Evolutionary conservation across 768 basidiomycete genomes (phyloP), one percentile per base, ranked within the genome.

Genomic region (Pulveroboletus sp.): DNA sequence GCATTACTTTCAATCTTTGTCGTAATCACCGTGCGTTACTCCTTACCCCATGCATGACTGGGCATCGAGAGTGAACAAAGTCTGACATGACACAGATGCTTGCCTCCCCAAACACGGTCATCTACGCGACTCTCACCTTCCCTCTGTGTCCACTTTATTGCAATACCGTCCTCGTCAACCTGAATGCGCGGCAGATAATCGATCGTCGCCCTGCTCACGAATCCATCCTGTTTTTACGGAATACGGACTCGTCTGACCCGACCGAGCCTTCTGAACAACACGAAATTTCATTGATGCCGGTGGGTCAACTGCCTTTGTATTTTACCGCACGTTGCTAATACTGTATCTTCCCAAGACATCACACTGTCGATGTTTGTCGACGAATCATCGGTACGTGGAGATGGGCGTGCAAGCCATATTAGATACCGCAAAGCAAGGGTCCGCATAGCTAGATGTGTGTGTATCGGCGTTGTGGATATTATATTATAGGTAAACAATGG

Each of bases 61-160:
- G 6, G 8, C 3, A 44, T 33, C 8, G 18, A 38, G 17, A 10
- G 28, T 28, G 31, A 33, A 9, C 5, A 33, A 26, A 4, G 8
- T 4, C 8, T 37, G 52, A 40, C 15, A 17, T 27, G 12, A 3
- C n/a, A 6, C 18, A 58, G 57, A 52, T 60, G 44, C 39, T 57
- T 24, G 26, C 7, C 2, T 48, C 59, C 21, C 50, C 55, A 2
- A 35, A 47, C 10, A 62, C 60, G 15, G 43, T 51, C 15, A 40
- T 62, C 30, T 63, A 65, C 8, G 45, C 31, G 27, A 49, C 42
- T 9, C 37, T 70, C 35, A 63, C 66, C 43, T 67, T 64, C 17
- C 59, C 66, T 3, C 47, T 66, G 21, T 63, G 67, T 46, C 62
- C 67, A 1, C 43, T 70, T 6, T 69, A 68, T 33, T 62, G 64